Percentiles rank a stretch among this genome's conserved stretches.
Conservation (phyloP, 306 rosid species). For the Clitoria ternatea region DNA sequence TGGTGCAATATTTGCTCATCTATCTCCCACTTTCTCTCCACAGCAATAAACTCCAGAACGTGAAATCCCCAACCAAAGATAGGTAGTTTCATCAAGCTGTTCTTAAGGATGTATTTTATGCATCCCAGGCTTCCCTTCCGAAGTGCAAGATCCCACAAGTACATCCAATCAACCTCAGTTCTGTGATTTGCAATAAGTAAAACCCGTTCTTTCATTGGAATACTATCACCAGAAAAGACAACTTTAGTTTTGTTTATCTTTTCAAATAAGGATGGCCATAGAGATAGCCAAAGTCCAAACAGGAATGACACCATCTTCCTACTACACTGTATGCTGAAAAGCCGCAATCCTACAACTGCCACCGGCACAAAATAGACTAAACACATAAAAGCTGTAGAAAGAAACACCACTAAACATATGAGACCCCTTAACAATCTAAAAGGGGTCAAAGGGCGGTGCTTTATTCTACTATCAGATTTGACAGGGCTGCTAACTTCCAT, state of each 20-base stretch:
- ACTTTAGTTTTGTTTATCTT: conserved; percentile 76
- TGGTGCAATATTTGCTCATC: conserved; percentile 60
- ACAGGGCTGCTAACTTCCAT: conserved; percentile 54
- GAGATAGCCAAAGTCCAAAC: conserved; percentile 71
- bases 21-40: conserved; percentile 87
- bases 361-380: conserved; percentile 67
- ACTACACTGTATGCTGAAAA: conserved; percentile 53
- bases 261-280: conserved; percentile 92
- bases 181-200: conserved; percentile 83
- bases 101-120: conserved; percentile 87
- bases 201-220: conserved; percentile 78
- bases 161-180: conserved; percentile 99
- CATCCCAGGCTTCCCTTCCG: conserved; percentile 71
- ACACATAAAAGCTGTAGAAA: conserved; percentile 77
- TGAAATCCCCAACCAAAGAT: conserved; percentile 97
- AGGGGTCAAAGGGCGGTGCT: conserved; percentile 65
- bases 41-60: conserved; percentile 84
- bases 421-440: conserved; percentile 67
- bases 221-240: conserved; percentile 67
- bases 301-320: conserved; percentile 64
- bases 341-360: conserved; percentile 41
- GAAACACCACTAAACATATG: conserved; percentile 69
- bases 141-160: conserved; percentile 92
- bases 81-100: conserved; percentile 93
- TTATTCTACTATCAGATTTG: conserved; percentile 40